These are phyloP conservation scores for Aspergillus panamensis DNA, from an alignment of 495 filamentous ascomycete genomes.

Conservation along the genomic window DNA sequence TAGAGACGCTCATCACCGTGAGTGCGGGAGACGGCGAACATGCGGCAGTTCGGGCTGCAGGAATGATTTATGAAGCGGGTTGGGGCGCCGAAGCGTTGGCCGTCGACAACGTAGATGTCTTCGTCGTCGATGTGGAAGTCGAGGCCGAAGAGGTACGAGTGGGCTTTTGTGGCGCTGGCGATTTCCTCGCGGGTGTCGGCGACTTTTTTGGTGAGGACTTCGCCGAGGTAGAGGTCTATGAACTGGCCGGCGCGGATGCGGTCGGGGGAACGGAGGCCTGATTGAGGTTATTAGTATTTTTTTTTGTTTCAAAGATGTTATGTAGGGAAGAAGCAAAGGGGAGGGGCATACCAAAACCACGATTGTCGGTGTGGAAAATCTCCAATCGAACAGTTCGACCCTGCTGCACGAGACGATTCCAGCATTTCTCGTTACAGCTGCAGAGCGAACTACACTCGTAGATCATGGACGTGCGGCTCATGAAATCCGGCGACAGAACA, in stretches of 20 bases:
- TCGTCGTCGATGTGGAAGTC: conserved; percentile 66
- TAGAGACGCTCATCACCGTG: conserved; percentile 73
- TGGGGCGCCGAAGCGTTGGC: conserved; percentile 53
- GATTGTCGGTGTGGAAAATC: conserved; percentile 72
- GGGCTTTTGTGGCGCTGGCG: conserved; percentile 33
- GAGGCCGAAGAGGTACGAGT: conserved; percentile 76
- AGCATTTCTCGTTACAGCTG: conserved; percentile 62
- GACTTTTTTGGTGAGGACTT: conserved; percentile 71
- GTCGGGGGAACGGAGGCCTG: conserved; percentile 66
- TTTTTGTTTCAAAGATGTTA: neutral
- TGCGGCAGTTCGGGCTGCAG: conserved; percentile 70
- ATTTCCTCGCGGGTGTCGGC: conserved; percentile 61
- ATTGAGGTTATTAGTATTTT: conserved; percentile 6
- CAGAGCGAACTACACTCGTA: conserved; percentile 82
- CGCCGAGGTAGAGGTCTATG: conserved; percentile 84
- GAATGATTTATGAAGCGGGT: conserved; percentile 67
- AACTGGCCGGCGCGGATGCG: conserved; percentile 75
- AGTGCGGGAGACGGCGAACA: conserved; percentile 78
- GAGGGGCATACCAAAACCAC: conserved; percentile 72
- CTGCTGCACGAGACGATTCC: conserved; percentile 75
- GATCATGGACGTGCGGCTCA: conserved; percentile 49
- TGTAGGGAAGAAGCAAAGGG: neutral
- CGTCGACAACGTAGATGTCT: conserved; percentile 54
- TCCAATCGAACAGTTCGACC: conserved; percentile 72
- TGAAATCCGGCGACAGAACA: conserved; percentile 30